These are phyloP conservation scores for Fusarium buxicola DNA, from an alignment of 2,329 filamentous ascomycete genomes.

Conservation along the genomic window DNA sequence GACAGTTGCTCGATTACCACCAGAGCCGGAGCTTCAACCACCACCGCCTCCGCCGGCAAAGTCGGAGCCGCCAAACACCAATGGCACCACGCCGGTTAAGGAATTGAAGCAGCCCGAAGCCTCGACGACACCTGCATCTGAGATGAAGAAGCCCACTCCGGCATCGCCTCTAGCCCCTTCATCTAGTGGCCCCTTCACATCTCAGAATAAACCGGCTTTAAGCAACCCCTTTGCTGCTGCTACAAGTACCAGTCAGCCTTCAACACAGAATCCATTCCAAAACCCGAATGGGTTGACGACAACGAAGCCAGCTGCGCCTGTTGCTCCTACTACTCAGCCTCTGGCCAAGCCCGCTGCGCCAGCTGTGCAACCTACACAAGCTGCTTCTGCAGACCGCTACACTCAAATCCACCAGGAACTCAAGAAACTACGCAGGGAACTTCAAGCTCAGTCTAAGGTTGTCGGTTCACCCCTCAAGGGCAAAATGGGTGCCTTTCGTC, in stretches of 20 bases:
- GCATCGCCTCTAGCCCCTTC: constrained; percentile 22
- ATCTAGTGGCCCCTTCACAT: constrained; percentile 38
- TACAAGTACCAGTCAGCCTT: constrained; percentile 22
- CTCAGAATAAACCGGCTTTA: constrained; percentile 37
- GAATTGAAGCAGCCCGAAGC: constrained; percentile 36
- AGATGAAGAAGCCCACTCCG: constrained; percentile 33
- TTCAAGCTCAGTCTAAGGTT: constrained; percentile 66
- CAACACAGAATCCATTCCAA: constrained; percentile 28
- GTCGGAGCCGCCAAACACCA: constrained; percentile 30
- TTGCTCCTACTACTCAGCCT: constrained; percentile 8
- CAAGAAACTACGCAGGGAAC: constrained; percentile 73
- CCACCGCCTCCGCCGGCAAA: constrained; percentile 39
- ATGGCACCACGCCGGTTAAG: constrained; percentile 39
- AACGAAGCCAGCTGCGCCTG: constrained; percentile 13
- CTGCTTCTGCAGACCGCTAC: constrained; percentile 57
- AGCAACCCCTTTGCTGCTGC: constrained; percentile 37
- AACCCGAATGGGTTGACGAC: constrained; percentile 29
- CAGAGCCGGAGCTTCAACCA: constrained; percentile 47
- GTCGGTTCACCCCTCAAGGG: constrained; percentile 66
- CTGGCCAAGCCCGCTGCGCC: constrained; percentile 25
- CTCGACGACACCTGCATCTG: constrained; percentile 35
- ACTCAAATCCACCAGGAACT: constrained; percentile 74
- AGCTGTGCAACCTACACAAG: constrained; percentile 13
- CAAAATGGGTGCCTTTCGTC: constrained; percentile 76
- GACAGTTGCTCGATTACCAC: constrained; percentile 58